phyloP scores from a whole-genome alignment of 306 rosid genomes.

The Sicyos edulis region DNA sequence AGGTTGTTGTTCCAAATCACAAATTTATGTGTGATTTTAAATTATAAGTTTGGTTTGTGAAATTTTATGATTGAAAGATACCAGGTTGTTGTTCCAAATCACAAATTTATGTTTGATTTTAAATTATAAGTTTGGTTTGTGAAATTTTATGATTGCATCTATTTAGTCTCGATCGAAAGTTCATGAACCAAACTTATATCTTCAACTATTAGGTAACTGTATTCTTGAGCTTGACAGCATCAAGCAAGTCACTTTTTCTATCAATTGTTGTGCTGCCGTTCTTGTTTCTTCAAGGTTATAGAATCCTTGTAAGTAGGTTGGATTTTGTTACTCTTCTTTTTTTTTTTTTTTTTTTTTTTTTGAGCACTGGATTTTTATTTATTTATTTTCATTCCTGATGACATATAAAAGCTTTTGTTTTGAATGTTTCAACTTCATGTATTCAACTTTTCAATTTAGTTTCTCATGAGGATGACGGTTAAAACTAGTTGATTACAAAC shows the following conservation, averaged over 20 bases:
- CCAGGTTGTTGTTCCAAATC: constrained; percentile 4
- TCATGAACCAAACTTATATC: background rate
- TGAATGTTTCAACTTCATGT: background rate
- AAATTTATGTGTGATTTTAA: background rate
- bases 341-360: no score
- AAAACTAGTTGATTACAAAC: background rate
- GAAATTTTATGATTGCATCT: background rate
- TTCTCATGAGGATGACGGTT: background rate
- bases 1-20: background rate
- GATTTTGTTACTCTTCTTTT: background rate
- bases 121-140: background rate
- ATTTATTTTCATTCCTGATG: no score
- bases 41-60: background rate
- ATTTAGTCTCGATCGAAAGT: background rate
- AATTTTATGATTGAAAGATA: background rate
- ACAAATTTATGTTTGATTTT: background rate
- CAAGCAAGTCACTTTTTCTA: background rate
- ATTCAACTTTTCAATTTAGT: no score
- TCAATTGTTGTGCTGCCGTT: background rate
- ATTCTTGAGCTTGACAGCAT: background rate
- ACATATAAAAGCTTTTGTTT: background rate
- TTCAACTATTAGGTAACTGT: background rate
- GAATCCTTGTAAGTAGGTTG: background rate
- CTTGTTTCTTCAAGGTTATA: background rate
- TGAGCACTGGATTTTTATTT: no score